Evolutionary conservation across 208 protist species (phyloP), one percentile per base, ranked within the genome.

Genomic region (Crithidia fasciculata): DNA sequence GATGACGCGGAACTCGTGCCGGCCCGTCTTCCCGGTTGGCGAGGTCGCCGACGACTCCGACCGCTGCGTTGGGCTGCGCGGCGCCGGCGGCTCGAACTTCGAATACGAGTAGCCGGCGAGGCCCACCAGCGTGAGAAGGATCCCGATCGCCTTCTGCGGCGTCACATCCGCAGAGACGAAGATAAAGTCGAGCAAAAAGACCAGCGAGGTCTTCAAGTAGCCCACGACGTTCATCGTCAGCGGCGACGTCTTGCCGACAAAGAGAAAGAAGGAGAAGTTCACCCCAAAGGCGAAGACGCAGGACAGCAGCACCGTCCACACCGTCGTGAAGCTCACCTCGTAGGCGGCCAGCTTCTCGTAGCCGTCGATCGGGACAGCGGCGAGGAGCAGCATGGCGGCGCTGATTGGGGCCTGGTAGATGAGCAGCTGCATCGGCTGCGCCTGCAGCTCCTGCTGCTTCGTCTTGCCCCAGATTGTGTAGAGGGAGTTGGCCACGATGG

Each of bases 401-500:
- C 89, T 95, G 49, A 94, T 81, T 0, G 88, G 86, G 4, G 89
- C 84, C 78, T 98, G 93, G 76, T 97, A 97, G 39, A 91, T 57
- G 13, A 98, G 88, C 50, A 98, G 82, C 79, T 98, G 93, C 80
- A 96, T 85, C 9, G 92, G 74, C 55, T 86, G 77, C 53, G 78
- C 84, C 0, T 79, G 77, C 40, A 97, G 76, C 69, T 98, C 93
- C 45, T 79, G 71, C 78, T 97, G 93, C 76, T 96, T 97, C 67
- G 84, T 89, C 60, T 91, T 91, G 12, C 88, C 91, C 92, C 92
- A 98, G 45, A 98, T 89, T 9, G 91, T 96, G 79, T 98, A 98
- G 13, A 97, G 69, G 8, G 92, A 92, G 78, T 95, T 97, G 19
- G 83, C 54, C 7, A 95, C 7, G 10, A 97, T 83, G 19, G 93